Evolutionary conservation across 176 grass and related monocot species (phyloP), one percentile per base, ranked within the genome.

Genomic region (Oryza punctata): DNA sequence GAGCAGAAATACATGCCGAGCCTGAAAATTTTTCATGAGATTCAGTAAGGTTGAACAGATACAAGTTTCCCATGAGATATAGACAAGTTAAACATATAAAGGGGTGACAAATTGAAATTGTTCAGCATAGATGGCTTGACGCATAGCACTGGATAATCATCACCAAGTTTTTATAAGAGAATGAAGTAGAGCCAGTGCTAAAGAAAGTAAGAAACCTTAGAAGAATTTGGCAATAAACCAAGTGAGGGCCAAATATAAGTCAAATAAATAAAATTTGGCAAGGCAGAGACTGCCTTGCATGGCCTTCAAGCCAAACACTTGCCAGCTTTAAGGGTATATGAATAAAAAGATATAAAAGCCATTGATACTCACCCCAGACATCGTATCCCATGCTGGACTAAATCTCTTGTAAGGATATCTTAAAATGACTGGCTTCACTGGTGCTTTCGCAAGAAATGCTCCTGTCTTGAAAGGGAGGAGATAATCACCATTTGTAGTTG

Each of bases 331-430:
- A 61, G 57, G 10, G 1, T 61, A 24, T 11, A 44, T 40, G 10
- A 12, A 30, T 19, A 72, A 35, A 13, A 44, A 66, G 25, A 37
- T 6, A 10, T 78, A 82, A 67, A 78, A 38, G 59, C 24, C 57
- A 28, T 64, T 54, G 6, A 71, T 80, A 81, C 91, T 93, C 67
- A 99, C 96, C 78, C 96, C 96, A 76, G 86, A 81, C 54, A 96
- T 99, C 77, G 96, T 90, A 47, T 99, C 96, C 96, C 96, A 99
- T 63, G 96, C 91, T 75, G 96, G 96, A 90, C 91, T 94, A 85
- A 99, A 99, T 86, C 89, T 94, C 43, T 43, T 87, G 77, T 94
- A 99, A 60, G 91, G 96, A 81, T 99, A 99, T 90, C 89, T 96
- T 82, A 99, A 87, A 87, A 99, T 92, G 63, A 96, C 83, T 73